A percentile compares a stretch with the other conserved stretches of the same genome.
Conservation (phyloP, 495 filamentous ascomycete species). For the Acidomyces sp. region DNA sequence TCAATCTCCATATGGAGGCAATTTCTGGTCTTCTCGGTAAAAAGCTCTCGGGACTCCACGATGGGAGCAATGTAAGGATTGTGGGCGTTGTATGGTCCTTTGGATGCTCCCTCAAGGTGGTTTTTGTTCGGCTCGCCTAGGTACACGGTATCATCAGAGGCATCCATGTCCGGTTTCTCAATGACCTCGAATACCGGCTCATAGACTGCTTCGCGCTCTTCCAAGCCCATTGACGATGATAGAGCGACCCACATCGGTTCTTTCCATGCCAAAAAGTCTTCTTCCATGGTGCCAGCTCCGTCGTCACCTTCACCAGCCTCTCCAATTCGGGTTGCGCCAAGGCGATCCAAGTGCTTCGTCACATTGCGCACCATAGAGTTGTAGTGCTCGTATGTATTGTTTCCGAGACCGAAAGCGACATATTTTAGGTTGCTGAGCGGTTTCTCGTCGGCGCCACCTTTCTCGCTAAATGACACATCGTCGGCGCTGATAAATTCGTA, state of each 20-base stretch:
- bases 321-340: slow-evolving; percentile 74
- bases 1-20: slow-evolving; percentile 96
- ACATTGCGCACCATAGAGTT: slow-evolving; percentile 95
- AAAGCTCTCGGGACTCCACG: slow-evolving; percentile 75
- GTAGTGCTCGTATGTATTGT: slow-evolving; percentile 99
- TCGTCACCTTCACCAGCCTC: slow-evolving; percentile 91
- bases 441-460: slow-evolving; percentile 47
- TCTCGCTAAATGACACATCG: slow-evolving; percentile 66
- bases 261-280: slow-evolving; percentile 98
- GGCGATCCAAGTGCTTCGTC: slow-evolving; percentile 60
- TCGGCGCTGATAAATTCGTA: slow-evolving; percentile 89
- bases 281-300: slow-evolving; percentile 97
- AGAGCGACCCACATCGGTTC: slow-evolving; percentile 95
- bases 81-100: slow-evolving; percentile 88
- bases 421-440: slow-evolving; percentile 79
- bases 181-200: slow-evolving; percentile 79
- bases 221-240: slow-evolving; percentile 64
- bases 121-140: slow-evolving; percentile 93
- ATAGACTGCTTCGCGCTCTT: slow-evolving; percentile 93
- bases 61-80: slow-evolving; percentile 97
- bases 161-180: slow-evolving; percentile 59
- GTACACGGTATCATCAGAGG: slow-evolving; percentile 78
- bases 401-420: slow-evolving; percentile 87
- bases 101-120: slow-evolving; percentile 73
- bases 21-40: slow-evolving; percentile 83